A percentile compares a stretch with the other conserved stretches of the same genome.
Evolutionary conservation across 192 early-diverging fungal species (phyloP).

Genomic region (Entomortierella lignicola): DNA sequence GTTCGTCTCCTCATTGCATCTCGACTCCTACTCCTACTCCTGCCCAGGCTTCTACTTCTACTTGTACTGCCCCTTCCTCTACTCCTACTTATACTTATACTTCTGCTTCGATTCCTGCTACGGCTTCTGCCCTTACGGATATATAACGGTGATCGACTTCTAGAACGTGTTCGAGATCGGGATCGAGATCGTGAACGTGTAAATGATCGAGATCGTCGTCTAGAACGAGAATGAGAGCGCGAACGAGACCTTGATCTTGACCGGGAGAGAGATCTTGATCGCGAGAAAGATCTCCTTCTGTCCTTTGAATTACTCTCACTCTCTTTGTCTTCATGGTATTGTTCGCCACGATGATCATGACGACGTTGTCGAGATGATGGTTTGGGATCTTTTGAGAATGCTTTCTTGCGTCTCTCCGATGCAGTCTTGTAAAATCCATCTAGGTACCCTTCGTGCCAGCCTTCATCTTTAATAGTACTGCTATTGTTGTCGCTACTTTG

Average conservation of each 20-base stretch:
- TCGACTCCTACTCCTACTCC: conserved; percentile 9
- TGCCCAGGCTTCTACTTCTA: not conserved
- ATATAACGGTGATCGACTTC: conserved; percentile 11
- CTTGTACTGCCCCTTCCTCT: conserved; percentile 6
- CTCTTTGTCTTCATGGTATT: not conserved
- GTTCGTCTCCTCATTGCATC: not conserved
- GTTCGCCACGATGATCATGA: not conserved
- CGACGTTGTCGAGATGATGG: conserved; percentile 1
- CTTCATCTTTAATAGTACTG: conserved; percentile 12
- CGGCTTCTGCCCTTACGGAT: conserved; percentile 1
- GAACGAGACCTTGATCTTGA: conserved; percentile 10
- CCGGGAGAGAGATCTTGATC: conserved; percentile 2
- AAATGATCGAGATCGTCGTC: not conserved
- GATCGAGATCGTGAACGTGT: conserved; percentile 14
- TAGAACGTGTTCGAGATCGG: conserved; percentile 3
- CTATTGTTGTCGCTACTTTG: not conserved
- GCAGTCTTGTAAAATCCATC: conserved; percentile 12
- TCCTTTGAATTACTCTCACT: not conserved
- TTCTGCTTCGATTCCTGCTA: not conserved
- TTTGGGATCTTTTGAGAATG: conserved; percentile 9
- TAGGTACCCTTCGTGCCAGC: conserved; percentile 30
- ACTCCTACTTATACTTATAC: not conserved
- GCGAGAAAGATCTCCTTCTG: conserved; percentile 8
- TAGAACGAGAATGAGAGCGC: not conserved
- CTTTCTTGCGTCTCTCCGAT: conserved; percentile 5